A percentile compares a stretch with the other conserved stretches of the same genome.
Evolutionary conservation across 495 filamentous ascomycete genomes (phyloP).

Genomic region (Xylaria castorea): DNA sequence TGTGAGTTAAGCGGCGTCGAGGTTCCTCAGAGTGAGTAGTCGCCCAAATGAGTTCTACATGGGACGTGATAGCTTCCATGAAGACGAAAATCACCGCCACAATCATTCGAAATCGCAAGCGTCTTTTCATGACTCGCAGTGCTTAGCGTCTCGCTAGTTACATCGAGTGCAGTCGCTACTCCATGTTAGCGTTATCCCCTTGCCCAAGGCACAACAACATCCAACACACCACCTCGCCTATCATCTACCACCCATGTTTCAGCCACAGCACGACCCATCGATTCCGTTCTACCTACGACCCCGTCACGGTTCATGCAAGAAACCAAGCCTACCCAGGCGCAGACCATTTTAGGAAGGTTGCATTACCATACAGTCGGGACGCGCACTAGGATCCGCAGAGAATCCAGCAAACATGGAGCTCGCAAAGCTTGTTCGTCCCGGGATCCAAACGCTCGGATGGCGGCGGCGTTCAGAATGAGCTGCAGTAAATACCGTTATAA

Average conservation of each 20-base stretch:
- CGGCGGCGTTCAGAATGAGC: not conserved
- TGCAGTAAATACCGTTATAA: not conserved
- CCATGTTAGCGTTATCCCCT: not conserved
- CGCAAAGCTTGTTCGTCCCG: not conserved
- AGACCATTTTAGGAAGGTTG: slow-evolving; percentile 17
- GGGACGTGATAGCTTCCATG: not conserved
- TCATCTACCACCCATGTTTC: not conserved
- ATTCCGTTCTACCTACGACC: not conserved
- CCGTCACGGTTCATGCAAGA: not conserved
- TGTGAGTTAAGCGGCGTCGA: not conserved
- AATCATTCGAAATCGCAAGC: not conserved
- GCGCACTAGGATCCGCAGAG: not conserved
- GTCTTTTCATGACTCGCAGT: not conserved
- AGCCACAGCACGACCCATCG: not conserved
- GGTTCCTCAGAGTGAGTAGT: not conserved
- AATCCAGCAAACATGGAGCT: not conserved
- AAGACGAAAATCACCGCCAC: not conserved
- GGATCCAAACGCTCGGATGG: not conserved
- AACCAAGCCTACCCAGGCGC: not conserved
- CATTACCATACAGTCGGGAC: slow-evolving; percentile 17
- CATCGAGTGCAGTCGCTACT: not conserved
- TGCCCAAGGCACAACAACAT: not conserved
- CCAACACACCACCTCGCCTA: not conserved
- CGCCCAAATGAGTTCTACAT: not conserved
- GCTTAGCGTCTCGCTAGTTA: slow-evolving; percentile 11